Conservation (phyloP, 2,329 filamentous ascomycete genomes). For the Shiraia sp. region DNA sequence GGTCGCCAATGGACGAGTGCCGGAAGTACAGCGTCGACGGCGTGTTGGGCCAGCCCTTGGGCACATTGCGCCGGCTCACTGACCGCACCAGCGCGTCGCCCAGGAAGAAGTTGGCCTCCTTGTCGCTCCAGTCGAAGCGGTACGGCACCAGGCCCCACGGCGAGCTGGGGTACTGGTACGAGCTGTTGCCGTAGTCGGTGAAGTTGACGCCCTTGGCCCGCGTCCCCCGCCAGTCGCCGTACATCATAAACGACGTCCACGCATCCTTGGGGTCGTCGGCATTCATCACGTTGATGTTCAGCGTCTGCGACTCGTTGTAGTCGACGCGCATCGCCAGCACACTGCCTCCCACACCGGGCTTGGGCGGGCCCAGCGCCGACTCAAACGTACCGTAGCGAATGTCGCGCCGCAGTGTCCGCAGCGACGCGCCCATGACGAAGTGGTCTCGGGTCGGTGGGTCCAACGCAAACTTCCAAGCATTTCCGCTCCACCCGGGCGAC, state of each 20-base stretch:
- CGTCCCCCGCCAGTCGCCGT: constrained; percentile 37
- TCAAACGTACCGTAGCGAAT: constrained; percentile 51
- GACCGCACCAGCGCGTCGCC: constrained; percentile 35
- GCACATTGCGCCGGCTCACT: constrained; percentile 26
- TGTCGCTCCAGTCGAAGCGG: constrained; percentile 49
- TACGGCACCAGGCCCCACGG: constrained; percentile 49
- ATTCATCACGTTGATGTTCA: constrained; percentile 49
- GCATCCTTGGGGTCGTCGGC: constrained; percentile 42
- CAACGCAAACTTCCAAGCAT: constrained; percentile 34
- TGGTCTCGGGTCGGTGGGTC: constrained; percentile 35
- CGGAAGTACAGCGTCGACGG: constrained; percentile 46
- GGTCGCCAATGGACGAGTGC: constrained; percentile 51
- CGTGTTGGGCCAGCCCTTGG: constrained; percentile 33
- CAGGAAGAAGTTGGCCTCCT: constrained; percentile 46
- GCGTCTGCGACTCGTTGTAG: constrained; percentile 47
- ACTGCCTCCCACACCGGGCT: constrained; percentile 40
- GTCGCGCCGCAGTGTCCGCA: constrained; percentile 47
- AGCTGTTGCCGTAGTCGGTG: constrained; percentile 31
- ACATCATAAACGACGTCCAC: constrained; percentile 40
- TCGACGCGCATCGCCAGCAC: constrained; percentile 48
- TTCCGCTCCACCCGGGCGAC: constrained; percentile 9
- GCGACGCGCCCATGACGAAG: constrained; percentile 45
- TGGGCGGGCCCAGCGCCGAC: constrained; percentile 43
- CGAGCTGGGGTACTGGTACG: constrained; percentile 21
- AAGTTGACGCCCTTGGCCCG: constrained; percentile 42